Conservation (phyloP, 331 rosid genomes). For the Erythrophleum ivorense region DNA sequence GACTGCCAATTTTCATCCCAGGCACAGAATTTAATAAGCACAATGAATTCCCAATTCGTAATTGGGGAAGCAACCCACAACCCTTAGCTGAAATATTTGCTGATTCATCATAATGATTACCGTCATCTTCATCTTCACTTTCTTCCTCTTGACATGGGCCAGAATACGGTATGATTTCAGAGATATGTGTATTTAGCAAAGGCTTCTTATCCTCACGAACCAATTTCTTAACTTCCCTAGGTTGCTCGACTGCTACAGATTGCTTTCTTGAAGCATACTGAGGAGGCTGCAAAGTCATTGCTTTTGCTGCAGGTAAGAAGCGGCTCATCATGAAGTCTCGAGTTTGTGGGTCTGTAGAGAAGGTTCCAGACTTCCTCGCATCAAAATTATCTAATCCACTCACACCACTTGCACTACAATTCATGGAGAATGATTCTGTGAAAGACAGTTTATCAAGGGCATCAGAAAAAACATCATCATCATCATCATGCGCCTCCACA, state of each 20-base stretch:
- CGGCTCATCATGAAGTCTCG: conserved; percentile 93
- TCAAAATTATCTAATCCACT: conserved; percentile 63
- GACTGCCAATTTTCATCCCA: conserved; percentile 59
- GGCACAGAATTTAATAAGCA: conserved; percentile 63
- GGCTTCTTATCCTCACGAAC: conserved; percentile 53
- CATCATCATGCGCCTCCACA: conserved; percentile 46
- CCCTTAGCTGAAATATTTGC: conserved; percentile 64
- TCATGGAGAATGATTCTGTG: conserved; percentile 70
- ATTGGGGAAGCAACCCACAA: conserved; percentile 75
- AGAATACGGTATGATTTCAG: conserved; percentile 55
- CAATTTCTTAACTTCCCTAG: conserved; percentile 56
- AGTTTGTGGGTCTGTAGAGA: conserved; percentile 68
- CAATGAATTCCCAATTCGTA: conserved; percentile 65
- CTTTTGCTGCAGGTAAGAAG: conserved; percentile 93
- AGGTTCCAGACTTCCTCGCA: conserved; percentile 52
- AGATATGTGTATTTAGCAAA: conserved; percentile 39
- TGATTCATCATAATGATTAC: conserved; percentile 37
- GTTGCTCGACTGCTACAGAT: conserved; percentile 46
- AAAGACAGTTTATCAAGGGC: conserved; percentile 71
- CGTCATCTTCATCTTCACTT: conserved; percentile 52
- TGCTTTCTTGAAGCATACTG: conserved; percentile 74
- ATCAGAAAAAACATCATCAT: conserved; percentile 68
- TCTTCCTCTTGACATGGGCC: conserved; percentile 55
- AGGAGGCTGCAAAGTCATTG: conserved; percentile 82
- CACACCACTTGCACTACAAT: conserved; percentile 70